A percentile compares a stretch with the other conserved stretches of the same genome.
Evolutionary conservation across 768 basidiomycete genomes (phyloP).

Genomic region (Rhizopogon vinicolor): DNA sequence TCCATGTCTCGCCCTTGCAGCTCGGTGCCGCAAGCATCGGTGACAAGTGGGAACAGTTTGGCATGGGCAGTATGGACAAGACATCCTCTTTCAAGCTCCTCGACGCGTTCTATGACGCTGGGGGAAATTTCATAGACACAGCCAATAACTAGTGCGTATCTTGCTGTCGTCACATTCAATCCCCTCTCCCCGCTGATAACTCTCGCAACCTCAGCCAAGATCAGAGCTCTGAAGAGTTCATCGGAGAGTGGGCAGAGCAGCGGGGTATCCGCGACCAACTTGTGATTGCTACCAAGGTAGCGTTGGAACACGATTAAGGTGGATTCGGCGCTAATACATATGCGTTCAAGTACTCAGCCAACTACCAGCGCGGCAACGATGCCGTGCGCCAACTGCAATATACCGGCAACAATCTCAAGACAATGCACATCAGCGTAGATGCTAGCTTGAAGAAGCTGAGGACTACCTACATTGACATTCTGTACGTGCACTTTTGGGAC

Average conservation of each 20-base stretch:
- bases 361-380: constrained; percentile 10
- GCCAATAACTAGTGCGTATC: too few relatives aligned
- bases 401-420: constrained; percentile 36
- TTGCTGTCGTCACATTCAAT: too few relatives aligned
- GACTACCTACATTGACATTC: constrained; percentile 39
- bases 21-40: constrained; percentile 48
- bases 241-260: constrained; percentile 39
- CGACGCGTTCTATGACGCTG: constrained; percentile 33
- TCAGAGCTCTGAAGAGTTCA: constrained; percentile 32
- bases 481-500: constrained; percentile 41
- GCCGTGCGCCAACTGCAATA: constrained; percentile 19
- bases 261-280: constrained; percentile 35
- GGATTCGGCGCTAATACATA: background rate
- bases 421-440: constrained; percentile 19
- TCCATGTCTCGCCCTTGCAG: constrained; percentile 43
- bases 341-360: constrained; percentile 9
- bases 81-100: constrained; percentile 36
- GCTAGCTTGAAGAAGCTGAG: constrained; percentile 35
- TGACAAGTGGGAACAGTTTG: constrained; percentile 28
- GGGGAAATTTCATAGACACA: constrained; percentile 13
- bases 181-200: too few relatives aligned
- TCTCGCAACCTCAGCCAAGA: constrained; percentile 20
- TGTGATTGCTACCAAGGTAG: constrained; percentile 34
- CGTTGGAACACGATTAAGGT: background rate
- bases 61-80: constrained; percentile 32